Evolutionary conservation across 108 stramenopile genomes (phyloP).

Genomic region (Stephanodiscus triporus): DNA sequence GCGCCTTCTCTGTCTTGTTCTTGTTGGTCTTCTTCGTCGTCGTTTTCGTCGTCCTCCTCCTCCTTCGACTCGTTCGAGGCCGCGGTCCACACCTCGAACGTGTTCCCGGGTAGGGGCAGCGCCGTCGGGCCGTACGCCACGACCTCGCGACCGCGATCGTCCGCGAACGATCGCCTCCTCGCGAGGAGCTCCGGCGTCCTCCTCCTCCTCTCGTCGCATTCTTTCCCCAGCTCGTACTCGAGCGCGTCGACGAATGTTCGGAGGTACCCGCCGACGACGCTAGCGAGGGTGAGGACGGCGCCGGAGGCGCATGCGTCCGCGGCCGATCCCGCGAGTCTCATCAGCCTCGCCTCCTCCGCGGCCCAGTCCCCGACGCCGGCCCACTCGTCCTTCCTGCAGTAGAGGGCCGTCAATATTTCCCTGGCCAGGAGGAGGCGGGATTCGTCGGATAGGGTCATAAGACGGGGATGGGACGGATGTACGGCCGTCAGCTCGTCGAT

Average conservation of each 20-base stretch:
- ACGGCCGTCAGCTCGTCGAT: neutral
- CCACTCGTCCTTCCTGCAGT: constrained; percentile 6
- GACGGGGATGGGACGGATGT: neutral
- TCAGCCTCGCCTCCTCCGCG: neutral
- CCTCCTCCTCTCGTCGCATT: too few relatives aligned
- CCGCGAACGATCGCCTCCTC: neutral
- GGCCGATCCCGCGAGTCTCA: neutral
- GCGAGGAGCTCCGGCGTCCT: neutral
- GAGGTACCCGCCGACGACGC: neutral
- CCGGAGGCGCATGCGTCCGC: neutral
- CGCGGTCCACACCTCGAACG: neutral
- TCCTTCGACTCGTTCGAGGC: neutral
- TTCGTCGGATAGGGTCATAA: constrained; percentile 1
- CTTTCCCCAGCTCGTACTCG: constrained; percentile 7
- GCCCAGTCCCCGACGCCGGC: constrained; percentile 5
- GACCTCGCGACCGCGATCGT: neutral
- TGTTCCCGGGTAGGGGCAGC: neutral
- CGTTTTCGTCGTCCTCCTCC: neutral
- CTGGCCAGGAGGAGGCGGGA: neutral
- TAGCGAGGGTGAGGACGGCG: neutral
- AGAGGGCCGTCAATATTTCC: constrained; percentile 6
- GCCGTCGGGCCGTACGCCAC: neutral
- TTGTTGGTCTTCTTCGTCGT: neutral
- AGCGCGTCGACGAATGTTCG: constrained; percentile 14
- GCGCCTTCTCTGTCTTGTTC: too few relatives aligned